Percentiles rank a stretch among this genome's conserved stretches.
Evolutionary conservation across 1,284 basidiomycete species (phyloP).

Genomic region (Lentinula novae-zelandiae): DNA sequence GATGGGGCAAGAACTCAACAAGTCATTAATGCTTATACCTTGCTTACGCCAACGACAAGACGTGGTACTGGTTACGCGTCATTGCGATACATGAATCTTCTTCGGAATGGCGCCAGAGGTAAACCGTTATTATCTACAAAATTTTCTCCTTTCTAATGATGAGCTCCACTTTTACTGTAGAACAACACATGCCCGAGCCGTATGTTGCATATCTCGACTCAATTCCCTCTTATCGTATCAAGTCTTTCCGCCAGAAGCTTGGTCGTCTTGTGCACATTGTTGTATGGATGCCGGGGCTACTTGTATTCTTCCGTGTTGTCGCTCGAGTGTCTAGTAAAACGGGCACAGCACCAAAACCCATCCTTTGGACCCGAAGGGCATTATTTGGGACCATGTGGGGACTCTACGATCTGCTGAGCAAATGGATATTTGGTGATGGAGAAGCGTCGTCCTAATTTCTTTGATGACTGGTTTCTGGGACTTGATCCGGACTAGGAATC

Average conservation of each 20-base stretch:
- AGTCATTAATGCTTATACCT: background rate
- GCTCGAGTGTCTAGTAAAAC: constrained; percentile 2
- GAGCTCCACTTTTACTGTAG: background rate
- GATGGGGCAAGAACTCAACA: background rate
- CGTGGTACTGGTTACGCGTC: constrained; percentile 5
- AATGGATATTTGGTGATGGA: constrained; percentile 12
- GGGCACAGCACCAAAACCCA: background rate
- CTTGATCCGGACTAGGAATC: background rate
- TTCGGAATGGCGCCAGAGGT: constrained; percentile 11
- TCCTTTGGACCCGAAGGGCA: background rate
- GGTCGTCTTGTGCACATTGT: background rate
- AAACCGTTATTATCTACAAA: background rate
- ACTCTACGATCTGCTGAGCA: background rate
- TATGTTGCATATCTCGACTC: constrained; percentile 9
- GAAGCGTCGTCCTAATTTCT: background rate
- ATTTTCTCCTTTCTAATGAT: background rate
- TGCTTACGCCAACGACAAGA: background rate
- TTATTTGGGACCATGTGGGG: constrained; percentile 10
- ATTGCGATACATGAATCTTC: constrained; percentile 10
- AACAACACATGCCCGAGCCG: constrained; percentile 7
- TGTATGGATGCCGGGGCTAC: constrained; percentile 1
- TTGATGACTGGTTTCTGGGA: background rate
- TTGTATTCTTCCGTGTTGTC: constrained; percentile 8
- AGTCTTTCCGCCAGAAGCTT: constrained; percentile 2
- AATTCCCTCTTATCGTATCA: background rate